phyloP scores from a whole-genome alignment of 352 stramenopile species.

The Aphanomyces euteiches region DNA sequence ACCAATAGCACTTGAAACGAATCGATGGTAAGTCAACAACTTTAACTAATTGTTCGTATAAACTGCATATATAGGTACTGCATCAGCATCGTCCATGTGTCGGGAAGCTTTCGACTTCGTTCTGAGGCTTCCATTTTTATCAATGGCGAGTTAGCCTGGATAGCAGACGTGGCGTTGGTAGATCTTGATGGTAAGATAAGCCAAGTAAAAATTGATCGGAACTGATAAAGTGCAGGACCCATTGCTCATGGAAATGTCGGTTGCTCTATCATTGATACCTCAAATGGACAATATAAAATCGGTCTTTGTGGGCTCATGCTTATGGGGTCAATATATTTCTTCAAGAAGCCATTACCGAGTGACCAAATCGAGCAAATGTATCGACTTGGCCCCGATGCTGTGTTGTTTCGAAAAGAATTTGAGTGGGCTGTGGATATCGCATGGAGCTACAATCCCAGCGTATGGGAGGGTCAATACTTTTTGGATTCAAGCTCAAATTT shows the following conservation, averaged over 20 bases:
- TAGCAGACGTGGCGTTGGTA: not conserved
- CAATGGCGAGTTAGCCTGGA: conserved; percentile 16
- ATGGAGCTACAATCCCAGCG: conserved; percentile 28
- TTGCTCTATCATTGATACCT: not conserved
- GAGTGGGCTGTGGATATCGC: not conserved
- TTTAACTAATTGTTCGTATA: not conserved
- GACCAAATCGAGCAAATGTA: not conserved
- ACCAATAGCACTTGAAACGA: not conserved
- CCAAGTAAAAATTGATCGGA: not conserved
- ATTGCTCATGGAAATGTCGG: conserved; percentile 17
- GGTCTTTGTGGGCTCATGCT: conserved; percentile 9
- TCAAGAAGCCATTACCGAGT: conserved; percentile 16
- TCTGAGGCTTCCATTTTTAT: conserved; percentile 9
- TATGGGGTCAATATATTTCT: conserved; percentile 17
- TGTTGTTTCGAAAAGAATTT: conserved; percentile 1
- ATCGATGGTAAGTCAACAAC: conserved; percentile 3
- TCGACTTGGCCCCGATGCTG: conserved; percentile 9
- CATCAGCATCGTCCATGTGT: not conserved
- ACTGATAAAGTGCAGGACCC: not conserved
- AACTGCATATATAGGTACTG: conserved; percentile 8
- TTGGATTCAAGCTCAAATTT: conserved; percentile 26
- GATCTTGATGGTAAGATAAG: conserved; percentile 14
- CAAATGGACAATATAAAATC: not conserved
- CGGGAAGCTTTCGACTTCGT: conserved; percentile 18
- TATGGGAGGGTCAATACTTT: conserved; percentile 31